Conservation (phyloP, 148 eudicot genomes). For the Polygonum aviculare region DNA sequence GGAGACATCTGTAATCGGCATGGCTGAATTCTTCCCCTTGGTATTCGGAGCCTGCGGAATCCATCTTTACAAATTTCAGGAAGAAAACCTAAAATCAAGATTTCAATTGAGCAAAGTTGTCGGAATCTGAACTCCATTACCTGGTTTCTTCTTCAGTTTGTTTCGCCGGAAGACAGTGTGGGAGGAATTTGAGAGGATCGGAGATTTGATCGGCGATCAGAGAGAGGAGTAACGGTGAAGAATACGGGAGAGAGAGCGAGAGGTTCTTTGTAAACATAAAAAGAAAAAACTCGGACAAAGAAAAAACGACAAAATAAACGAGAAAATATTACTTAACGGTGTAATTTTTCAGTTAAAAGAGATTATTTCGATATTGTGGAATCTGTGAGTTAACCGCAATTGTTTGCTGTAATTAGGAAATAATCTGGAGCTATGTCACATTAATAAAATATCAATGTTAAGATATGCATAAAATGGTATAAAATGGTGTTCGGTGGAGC, state of each 20-base stretch:
- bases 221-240: conserved; percentile 5
- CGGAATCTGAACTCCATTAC: not conserved
- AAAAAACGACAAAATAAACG: not conserved
- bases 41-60: not conserved
- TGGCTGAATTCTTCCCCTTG: not conserved
- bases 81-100: not conserved
- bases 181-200: not conserved
- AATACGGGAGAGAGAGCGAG: not conserved
- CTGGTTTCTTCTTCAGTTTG: not conserved
- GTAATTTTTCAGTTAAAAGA: not conserved
- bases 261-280: not conserved
- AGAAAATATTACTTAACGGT: not conserved
- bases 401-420: too few species aligned
- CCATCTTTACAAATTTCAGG: not conserved
- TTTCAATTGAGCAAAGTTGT: not conserved
- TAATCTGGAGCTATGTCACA: too few species aligned
- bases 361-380: not conserved
- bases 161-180: not conserved
- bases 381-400: too few species aligned
- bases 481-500: too few species aligned
- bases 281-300: not conserved
- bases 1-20: conserved; percentile 32
- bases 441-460: too few species aligned
- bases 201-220: conserved; percentile 2
- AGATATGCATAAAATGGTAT: too few species aligned